Conservation (phyloP, 1,284 basidiomycete genomes). For the Cutaneotrichosporon sp. region DNA sequence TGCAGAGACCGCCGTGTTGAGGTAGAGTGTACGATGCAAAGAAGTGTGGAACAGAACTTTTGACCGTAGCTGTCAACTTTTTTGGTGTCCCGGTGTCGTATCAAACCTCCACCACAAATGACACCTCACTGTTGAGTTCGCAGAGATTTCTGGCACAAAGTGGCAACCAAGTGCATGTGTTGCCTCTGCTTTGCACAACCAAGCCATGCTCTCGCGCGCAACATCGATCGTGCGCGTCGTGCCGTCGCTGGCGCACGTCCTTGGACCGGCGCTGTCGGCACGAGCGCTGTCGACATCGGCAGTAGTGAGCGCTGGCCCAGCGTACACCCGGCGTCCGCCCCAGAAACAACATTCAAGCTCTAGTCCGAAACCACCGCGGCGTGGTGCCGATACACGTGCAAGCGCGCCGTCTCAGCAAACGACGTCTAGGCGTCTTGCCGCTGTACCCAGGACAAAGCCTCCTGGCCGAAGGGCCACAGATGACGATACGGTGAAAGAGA, state of each 20-base stretch:
- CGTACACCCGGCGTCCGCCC: not conserved
- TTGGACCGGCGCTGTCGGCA: conserved; percentile 20
- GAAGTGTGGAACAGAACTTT: too few relatives aligned
- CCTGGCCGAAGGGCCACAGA: too few relatives aligned
- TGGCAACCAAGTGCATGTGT: not conserved
- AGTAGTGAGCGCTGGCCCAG: not conserved
- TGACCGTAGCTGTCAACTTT: too few relatives aligned
- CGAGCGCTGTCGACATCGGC: not conserved
- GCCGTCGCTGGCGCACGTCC: conserved; percentile 21
- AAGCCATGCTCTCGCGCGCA: conserved; percentile 6
- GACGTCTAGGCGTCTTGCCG: conserved; percentile 3
- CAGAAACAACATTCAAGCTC: too few relatives aligned
- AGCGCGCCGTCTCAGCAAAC: not conserved
- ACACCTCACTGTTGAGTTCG: too few relatives aligned
- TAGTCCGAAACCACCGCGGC: not conserved
- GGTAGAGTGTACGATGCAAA: too few relatives aligned
- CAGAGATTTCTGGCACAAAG: conserved; percentile 3
- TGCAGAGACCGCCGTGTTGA: too few relatives aligned
- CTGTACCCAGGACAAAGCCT: not conserved
- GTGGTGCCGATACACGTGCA: not conserved
- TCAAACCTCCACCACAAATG: too few relatives aligned
- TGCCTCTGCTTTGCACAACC: not conserved
- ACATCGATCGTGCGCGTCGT: conserved; percentile 20
- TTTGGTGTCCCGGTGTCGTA: too few relatives aligned
- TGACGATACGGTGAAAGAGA: too few relatives aligned